Base-by-base conservation (phyloP, 768 basidiomycete genomes). In the Hydnomerulius pinastri region DNA sequence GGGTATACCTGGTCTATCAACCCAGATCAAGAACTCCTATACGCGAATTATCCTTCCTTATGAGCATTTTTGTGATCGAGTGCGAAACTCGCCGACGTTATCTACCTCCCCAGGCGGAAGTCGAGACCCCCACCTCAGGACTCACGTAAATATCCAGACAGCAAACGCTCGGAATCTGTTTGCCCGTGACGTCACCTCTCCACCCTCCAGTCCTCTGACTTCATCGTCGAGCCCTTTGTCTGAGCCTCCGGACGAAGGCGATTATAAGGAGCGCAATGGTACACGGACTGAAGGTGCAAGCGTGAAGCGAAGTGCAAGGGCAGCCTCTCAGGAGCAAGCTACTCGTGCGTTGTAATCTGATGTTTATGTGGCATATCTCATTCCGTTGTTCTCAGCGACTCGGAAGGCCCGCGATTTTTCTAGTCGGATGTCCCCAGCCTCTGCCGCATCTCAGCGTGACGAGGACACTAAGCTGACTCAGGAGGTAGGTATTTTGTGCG, bases 1-100 rank as follows among this genome's bases (percentile, higher is more conserved):
- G 56, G 85, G 87, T 33, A 82, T 89, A 32, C 87, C 86, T 28
- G 89, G 90, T 43, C 79, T 95, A 51, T 89, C 88, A 13, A 86
- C 87, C 1, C 89, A 94, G 63, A 83, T 98, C 68, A 92, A 91
- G 74, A 86, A 83, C 60, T 91, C 94, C 4, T 99, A 96, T 69
- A 79, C 79, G 50, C 83, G 88, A 47, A 90, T 99, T 64, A 90
- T 99, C 59, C 80, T 93, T 37, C 97, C 97, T n/a, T 99, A 92
- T 62, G 96, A 98, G 62, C 83, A 90, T 61, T 98, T 92, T 67
- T 86, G 84, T 50, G 82, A 86, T 41, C 81, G 85, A 42, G 89
- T 85, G 38, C 80, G 83, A 52, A 85, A 81, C 60, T 85, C 84
- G 25, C 81, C 86, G 18, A 63, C 68, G 11, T 55, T 77, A 45